A percentile compares a stretch with the other conserved stretches of the same genome.
These are phyloP conservation scores for Plantago major DNA, from an alignment of 257 asterid genomes.

Conservation along the genomic window DNA sequence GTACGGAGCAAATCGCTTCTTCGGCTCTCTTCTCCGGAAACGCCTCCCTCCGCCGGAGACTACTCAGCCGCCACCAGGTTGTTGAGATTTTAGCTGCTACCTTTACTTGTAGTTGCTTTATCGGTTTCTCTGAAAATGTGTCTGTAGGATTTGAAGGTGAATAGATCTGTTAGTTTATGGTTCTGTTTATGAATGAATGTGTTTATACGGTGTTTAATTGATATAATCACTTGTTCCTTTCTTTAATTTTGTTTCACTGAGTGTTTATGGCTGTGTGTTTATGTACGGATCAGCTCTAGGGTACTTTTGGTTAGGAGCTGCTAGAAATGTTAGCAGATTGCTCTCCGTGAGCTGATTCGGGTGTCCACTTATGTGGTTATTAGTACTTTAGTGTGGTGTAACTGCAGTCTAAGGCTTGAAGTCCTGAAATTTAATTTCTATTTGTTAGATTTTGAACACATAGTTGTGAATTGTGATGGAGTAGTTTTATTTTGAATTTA, in stretches of 20 bases:
- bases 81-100: not conserved
- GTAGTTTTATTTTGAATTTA: not conserved
- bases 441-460: too few species aligned
- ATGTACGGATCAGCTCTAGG: too few species aligned
- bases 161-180: not conserved
- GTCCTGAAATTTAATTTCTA: too few species aligned
- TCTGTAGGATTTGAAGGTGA: not conserved
- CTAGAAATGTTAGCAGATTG: too few species aligned
- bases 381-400: not conserved
- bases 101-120: not conserved
- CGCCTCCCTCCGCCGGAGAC: conserved; percentile 41
- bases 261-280: too few species aligned
- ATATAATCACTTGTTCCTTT: too few species aligned
- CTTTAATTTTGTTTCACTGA: too few species aligned
- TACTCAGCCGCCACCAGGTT: conserved; percentile 50
- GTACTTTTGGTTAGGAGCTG: too few species aligned
- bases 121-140: not conserved
- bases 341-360: too few species aligned
- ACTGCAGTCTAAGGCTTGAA: not conserved
- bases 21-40: conserved; percentile 51
- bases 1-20: conserved; percentile 62
- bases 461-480: not conserved
- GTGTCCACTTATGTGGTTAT: not conserved
- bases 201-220: too few species aligned
- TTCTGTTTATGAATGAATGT: not conserved